Base-by-base conservation (phyloP, 1,284 basidiomycete genomes). In the Austroboletus olivaceoglutinosus region DNA sequence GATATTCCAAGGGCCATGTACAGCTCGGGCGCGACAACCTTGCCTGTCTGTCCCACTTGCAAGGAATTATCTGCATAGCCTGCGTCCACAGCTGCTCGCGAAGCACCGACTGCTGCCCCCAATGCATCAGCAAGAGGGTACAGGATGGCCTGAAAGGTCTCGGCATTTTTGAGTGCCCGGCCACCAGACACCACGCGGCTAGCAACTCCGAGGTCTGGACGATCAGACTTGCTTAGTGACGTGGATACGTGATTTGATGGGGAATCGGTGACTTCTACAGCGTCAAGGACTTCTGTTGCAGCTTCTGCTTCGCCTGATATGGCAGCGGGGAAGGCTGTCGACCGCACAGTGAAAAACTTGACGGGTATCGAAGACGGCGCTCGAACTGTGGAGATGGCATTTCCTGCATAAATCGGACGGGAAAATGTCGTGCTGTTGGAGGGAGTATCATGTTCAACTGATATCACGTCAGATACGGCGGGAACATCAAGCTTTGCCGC, bases 31-130 rank as follows among this genome's bases (percentile, higher is more conserved):
- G 92, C 92, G 40, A 95, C 92, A 36, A 93, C 86, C 74, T 99
- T 99, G 53, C 97, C 97, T 0, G 97, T 99, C 77, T 99, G 97
- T 33, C 97, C 97, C 27, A 99, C 97, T 76, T 99, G 97, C 51
- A 98, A 71, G 8, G 93, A 96, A 73, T 99, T 99, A 73, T 99
- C 97, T 44, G 93, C 94, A 65, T 99, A 99, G 2, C 97, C 96
- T 37, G 94, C 93, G 70, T 99, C 97, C 33, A 99, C 97, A 13
- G 97, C 97, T 10, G 97, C 97, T 57, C 97, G 85, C 25, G 93
- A 96, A 33, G 97, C 97, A 58, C 97, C 97, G 47, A 99, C 92
- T 27, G 96, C 97, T 19, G 97, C 97, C 50, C 92, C 92, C 30
- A 99, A 79, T 12, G 81, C 85, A 69, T 99, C 97, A 2, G 97